These are phyloP conservation scores for Vigna reflexopilosa DNA, from an alignment of 306 rosid genomes.

Conservation along the genomic window DNA sequence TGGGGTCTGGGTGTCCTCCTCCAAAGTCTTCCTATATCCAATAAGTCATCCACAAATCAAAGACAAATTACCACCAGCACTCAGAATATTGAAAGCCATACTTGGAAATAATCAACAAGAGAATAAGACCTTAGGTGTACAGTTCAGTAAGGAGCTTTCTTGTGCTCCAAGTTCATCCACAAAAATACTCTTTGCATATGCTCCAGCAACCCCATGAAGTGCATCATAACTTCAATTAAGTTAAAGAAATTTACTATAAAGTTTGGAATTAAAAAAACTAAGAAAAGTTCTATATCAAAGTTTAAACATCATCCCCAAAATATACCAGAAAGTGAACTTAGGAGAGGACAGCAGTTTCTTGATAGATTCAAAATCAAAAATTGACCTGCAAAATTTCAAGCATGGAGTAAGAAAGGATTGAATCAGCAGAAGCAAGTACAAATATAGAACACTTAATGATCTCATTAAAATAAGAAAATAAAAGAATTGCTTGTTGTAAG, in stretches of 20 bases:
- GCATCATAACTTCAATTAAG: slow-evolving; percentile 73
- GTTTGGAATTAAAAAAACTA: slow-evolving; percentile 20
- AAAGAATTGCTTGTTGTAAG: slow-evolving; percentile 30
- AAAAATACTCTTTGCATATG: slow-evolving; percentile 91
- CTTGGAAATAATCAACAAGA: slow-evolving; percentile 21
- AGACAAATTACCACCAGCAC: slow-evolving; percentile 14
- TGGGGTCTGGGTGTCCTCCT: slow-evolving; percentile 99
- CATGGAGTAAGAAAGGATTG: slow-evolving; percentile 22
- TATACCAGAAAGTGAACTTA: slow-evolving; percentile 92
- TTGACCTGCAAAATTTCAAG: slow-evolving; percentile 71
- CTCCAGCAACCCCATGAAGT: slow-evolving; percentile 95
- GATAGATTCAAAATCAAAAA: slow-evolving; percentile 84
- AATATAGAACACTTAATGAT: slow-evolving; percentile 31
- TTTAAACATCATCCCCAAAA: slow-evolving; percentile 39
- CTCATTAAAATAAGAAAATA: slow-evolving; percentile 34
- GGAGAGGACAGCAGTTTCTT: slow-evolving; percentile 79
- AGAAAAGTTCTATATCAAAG: slow-evolving; percentile 18
- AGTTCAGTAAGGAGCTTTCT: slow-evolving; percentile 91
- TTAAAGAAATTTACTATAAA: slow-evolving; percentile 24
- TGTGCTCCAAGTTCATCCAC: slow-evolving; percentile 98
- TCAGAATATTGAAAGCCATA: slow-evolving; percentile 32
- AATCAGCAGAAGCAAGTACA: slow-evolving; percentile 17
- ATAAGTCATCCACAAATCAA: slow-evolving; percentile 42
- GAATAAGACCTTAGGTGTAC: slow-evolving; percentile 84
- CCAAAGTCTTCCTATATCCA: slow-evolving; percentile 94